Percentiles rank a stretch among this genome's conserved stretches.
Evolutionary conservation across 352 stramenopile genomes (phyloP).

Genomic region (Phytophthora pistaciae): DNA sequence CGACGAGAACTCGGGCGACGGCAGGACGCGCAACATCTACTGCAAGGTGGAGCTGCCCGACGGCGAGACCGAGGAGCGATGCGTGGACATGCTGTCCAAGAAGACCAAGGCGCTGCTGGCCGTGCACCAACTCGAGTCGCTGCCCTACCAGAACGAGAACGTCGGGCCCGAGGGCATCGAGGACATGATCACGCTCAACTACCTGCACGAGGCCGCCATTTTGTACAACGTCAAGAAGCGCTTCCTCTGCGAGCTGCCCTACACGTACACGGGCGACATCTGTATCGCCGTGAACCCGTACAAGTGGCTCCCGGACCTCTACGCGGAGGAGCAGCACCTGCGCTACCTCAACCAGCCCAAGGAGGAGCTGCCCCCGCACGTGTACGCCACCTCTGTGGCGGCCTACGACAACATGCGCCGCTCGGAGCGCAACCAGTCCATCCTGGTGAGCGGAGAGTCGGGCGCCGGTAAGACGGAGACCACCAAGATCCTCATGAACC

Average conservation of each 20-base stretch:
- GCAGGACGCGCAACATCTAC: slow-evolving; percentile 73
- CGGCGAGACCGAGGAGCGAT: slow-evolving; percentile 60
- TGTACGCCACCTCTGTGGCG: slow-evolving; percentile 82
- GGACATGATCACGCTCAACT: slow-evolving; percentile 90
- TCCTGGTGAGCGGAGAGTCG: slow-evolving; percentile 89
- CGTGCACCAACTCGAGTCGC: slow-evolving; percentile 78
- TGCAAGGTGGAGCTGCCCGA: slow-evolving; percentile 68
- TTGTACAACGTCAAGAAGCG: slow-evolving; percentile 90
- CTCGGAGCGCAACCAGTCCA: slow-evolving; percentile 81
- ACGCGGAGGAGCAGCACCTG: slow-evolving; percentile 80
- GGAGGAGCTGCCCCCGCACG: slow-evolving; percentile 83
- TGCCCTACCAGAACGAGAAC: slow-evolving; percentile 89
- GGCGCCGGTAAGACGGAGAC: slow-evolving; percentile 96
- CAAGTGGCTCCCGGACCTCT: slow-evolving; percentile 90
- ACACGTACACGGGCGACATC: slow-evolving; percentile 98
- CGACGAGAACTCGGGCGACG: slow-evolving; percentile 68
- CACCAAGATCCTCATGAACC: slow-evolving; percentile 94
- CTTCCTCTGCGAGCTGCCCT: slow-evolving; percentile 89
- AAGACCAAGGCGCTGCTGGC: slow-evolving; percentile 75
- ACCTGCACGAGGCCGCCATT: slow-evolving; percentile 92
- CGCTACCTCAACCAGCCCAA: slow-evolving; percentile 81
- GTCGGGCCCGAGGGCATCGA: slow-evolving; percentile 73
- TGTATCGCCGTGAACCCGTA: slow-evolving; percentile 98
- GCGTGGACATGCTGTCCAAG: slow-evolving; percentile 78
- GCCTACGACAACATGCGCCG: slow-evolving; percentile 84